Base-by-base conservation (phyloP, 805 yeast genomes). In the Yarrowia yakushimensis region DNA sequence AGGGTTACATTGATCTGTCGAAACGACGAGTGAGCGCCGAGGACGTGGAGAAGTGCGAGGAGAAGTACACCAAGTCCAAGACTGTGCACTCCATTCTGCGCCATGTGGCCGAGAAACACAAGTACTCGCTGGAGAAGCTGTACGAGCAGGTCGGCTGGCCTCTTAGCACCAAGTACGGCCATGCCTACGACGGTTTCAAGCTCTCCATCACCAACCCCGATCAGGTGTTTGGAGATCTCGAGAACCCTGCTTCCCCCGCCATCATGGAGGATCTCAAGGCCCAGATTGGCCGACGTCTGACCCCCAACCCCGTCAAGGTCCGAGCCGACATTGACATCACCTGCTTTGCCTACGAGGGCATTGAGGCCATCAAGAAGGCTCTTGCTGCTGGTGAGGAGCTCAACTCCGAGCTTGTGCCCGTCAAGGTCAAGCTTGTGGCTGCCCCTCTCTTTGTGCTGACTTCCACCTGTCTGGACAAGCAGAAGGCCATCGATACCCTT, bases 301-400 rank as follows among this genome's bases (percentile, higher is more conserved):
- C 99, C 34, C 99, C 99, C 66, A 97, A 92, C 79, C 97, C 98
- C 39, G 91, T 91, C 69, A 94, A 93, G 79, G 88, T 96, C 72
- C 88, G 99, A 77, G 97, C 99, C n/a, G 98, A 94, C 75, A 88
- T 94, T 54, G 98, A 93, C 77, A 97, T 94, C 45, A 90, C 97
- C 13, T 94, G 99, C 75, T 94, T 93, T 79, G 82, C 92, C 65
- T 94, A 94, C 76, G 98, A 94, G 76, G 99, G 99, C 75, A 90
- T 94, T 68, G 97, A 92, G 74, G 99, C 99, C 67, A 92, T 94
- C 73, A 93, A 92, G 77, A 81, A 81, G 63, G 96, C 99, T 23
- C 82, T 94, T 67, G 79, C 82, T 67, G 88, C 92, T 23, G 98
- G 97, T 62, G 98, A 93, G 79, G 83, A 79, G 9, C 77, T 88